Base-by-base conservation (phyloP, 306 rosid species). In the Citrullus amarus region DNA sequence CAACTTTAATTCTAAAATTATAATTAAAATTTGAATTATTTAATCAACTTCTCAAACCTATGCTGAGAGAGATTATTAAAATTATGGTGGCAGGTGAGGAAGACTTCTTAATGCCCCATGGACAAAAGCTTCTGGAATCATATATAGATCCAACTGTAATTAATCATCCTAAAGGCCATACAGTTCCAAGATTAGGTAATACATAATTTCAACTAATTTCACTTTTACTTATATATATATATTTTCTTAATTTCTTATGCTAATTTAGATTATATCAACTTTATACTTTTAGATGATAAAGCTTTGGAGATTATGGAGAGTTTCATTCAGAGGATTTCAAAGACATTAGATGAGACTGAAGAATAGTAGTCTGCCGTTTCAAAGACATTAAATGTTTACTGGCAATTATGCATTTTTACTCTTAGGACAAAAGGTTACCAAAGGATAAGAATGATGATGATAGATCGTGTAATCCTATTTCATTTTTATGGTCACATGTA, bases 101-200 rank as follows among this genome's bases (percentile, higher is more conserved):
- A 10, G 98, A 93, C 70, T 90, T 86, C 87, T 78, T 93, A 88
- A 93, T 82, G 82, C 85, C 75, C 17, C 79, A 84, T 78, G 97
- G 96, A 17, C 32, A 36, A 38, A 85, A 91, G 38, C 83, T 93
- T 2, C 15, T 87, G 68, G 84, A 93, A 84, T 77, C 80, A 9
- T 93, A 73, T 38, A 83, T 81, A 22, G 89, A 90, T 4, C 92
- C 98, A 1, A 76, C 81, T 1, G 85, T 91, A 22, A 88, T 93
- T 81, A 85, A 88, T 80, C 98, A 93, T 72, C 92, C 97, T 38
- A 91, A 91, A 77, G 98, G 97, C 78, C 98, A 93, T 79, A 91
- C 93, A 3, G 65, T 91, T 44, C 96, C 98, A 34, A 87, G 96
- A 84, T 82, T 93, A 25, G 93, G 93, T 91, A 44, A 82, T 50